Base-by-base conservation (phyloP, 1,139 yeast genomes). In the Blastobotrys persicus region DNA sequence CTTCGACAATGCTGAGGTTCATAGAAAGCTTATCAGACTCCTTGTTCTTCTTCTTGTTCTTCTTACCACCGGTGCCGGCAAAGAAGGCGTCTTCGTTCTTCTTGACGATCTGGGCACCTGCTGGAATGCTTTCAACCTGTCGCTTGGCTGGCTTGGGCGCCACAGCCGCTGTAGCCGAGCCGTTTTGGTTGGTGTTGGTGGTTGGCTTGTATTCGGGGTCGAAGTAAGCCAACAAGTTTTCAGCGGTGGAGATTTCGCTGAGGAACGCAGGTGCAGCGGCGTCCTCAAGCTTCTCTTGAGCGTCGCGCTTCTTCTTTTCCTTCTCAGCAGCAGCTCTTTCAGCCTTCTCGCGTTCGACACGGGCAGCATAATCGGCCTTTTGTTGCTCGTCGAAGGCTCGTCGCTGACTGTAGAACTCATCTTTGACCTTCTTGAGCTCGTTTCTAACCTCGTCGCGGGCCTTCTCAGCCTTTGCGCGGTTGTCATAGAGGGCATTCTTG, bases 241-340 rank as follows among this genome's bases (percentile, higher is more conserved):
- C 88, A 64, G 92, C 87, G 54, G 84, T 75, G 60, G 75, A 77
- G 61, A 88, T 82, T 71, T 88, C 92, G 44, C 72, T 72, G 54
- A 84, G 81, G 73, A 86, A 91, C 35, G 97, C 98, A 41, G 98
- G 96, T 61, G 77, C 75, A 42, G 69, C 63, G 32, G 91, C 85
- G 49, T 89, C 89, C 63, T 86, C 88, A 57, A 92, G 83, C 64
- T 78, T 76, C 56, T 80, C 81, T 55, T 65, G 59, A 26, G 76
- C 75, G 16, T 59, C 68, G 32, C 54, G 61, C 69, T 81, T 76
- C 60, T 70, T 65, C 57, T 62, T 64, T 51, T 66, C 69, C 61
- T 65, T 63, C 50, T 66, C 72, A 17, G 57, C 54, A 20, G 64
- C 70, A 44, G 61, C 68, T 50, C 78, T 77, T 66, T 77, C 83